Conservation (phyloP, 1,139 yeast species). For the Taphrina populina region DNA sequence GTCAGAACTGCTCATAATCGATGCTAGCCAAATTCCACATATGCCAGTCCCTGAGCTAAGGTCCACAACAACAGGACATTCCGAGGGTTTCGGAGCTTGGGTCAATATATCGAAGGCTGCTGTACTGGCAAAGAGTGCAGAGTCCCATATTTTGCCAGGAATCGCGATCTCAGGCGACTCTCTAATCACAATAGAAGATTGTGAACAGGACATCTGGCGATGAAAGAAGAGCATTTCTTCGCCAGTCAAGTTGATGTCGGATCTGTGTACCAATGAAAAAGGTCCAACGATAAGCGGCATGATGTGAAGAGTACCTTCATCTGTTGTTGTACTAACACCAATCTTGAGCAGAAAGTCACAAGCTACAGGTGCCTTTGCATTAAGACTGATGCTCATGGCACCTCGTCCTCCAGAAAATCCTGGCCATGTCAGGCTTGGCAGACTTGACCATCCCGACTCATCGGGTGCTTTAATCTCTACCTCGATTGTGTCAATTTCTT, state of each 20-base stretch:
- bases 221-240: conserved; percentile 29
- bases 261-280: conserved; percentile 1
- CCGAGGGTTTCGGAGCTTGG: too few species aligned
- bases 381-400: background rate
- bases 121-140: conserved; percentile 36
- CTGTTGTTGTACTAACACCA: background rate
- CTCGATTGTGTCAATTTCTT: background rate
- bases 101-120: conserved; percentile 17
- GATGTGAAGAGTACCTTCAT: background rate
- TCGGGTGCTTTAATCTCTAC: conserved; percentile 2
- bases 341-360: conserved; percentile 4
- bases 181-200: conserved; percentile 6
- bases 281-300: conserved; percentile 36
- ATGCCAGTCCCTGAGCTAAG: conserved; percentile 39
- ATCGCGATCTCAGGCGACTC: conserved; percentile 36
- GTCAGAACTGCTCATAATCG: background rate
- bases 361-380: background rate
- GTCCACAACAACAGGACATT: conserved; percentile 32
- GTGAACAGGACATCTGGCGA: conserved; percentile 3
- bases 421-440: conserved; percentile 2
- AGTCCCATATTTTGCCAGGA: conserved; percentile 39
- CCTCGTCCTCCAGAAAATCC: conserved; percentile 20
- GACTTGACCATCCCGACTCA: conserved; percentile 3
- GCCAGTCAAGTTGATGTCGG: background rate
- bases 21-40: conserved; percentile 35